Evolutionary conservation across 352 stramenopile species (phyloP).

Genomic region (Peronospora destructor): DNA sequence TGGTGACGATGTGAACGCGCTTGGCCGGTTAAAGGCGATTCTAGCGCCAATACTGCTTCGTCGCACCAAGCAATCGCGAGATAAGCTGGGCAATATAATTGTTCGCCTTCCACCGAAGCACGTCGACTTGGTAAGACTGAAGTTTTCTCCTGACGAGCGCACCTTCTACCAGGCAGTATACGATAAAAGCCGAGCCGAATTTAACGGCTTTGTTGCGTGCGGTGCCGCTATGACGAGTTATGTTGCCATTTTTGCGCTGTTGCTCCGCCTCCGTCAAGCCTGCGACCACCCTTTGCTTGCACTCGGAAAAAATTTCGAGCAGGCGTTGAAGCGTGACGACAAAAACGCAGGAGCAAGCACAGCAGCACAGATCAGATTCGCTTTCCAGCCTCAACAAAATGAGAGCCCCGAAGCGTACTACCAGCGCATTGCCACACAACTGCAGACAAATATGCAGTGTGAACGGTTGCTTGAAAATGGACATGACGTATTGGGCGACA

Average conservation of each 20-base stretch:
- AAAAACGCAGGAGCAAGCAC: background rate
- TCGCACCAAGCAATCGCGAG: slow-evolving; percentile 76
- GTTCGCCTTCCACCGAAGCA: slow-evolving; percentile 69
- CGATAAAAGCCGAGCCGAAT: slow-evolving; percentile 78
- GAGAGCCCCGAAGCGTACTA: slow-evolving; percentile 62
- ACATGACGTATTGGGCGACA: background rate
- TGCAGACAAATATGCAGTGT: slow-evolving; percentile 47
- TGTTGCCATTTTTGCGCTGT: slow-evolving; percentile 82
- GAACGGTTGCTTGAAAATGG: slow-evolving; percentile 9
- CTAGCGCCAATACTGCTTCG: slow-evolving; percentile 74
- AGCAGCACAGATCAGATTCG: slow-evolving; percentile 5
- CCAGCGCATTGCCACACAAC: slow-evolving; percentile 40
- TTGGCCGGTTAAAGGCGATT: slow-evolving; percentile 59
- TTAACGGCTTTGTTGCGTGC: slow-evolving; percentile 81
- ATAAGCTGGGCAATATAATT: slow-evolving; percentile 52
- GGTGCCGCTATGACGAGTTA: slow-evolving; percentile 76
- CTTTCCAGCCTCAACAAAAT: slow-evolving; percentile 42
- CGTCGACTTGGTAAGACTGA: slow-evolving; percentile 55
- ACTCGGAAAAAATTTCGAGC: slow-evolving; percentile 55
- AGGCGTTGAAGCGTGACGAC: slow-evolving; percentile 22
- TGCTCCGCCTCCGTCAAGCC: slow-evolving; percentile 83
- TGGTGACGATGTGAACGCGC: slow-evolving; percentile 46
- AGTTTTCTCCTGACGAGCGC: slow-evolving; percentile 70
- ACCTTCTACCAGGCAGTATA: slow-evolving; percentile 85
- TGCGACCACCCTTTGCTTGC: slow-evolving; percentile 87